These are phyloP conservation scores for Fusarium agapanthi DNA, from an alignment of 2,329 filamentous ascomycete species.

Conservation along the genomic window DNA sequence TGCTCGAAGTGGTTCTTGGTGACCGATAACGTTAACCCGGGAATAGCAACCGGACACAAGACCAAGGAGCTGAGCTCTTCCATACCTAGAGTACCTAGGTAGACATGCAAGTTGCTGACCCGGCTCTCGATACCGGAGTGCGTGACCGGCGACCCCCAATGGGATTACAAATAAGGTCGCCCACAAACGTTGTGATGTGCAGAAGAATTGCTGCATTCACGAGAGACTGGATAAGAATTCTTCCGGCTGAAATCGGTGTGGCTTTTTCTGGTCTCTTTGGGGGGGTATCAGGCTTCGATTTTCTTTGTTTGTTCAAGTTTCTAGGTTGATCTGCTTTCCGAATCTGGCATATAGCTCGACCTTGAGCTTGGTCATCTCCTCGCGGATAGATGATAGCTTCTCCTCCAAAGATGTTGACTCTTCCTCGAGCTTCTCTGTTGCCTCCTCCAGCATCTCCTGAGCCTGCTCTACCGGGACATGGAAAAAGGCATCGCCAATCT, in stretches of 20 bases:
- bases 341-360: conserved; percentile 93
- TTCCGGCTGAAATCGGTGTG: conserved; percentile 18
- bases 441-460: conserved; percentile 80
- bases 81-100: no score
- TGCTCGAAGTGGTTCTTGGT: conserved; percentile 5
- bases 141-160: conserved; percentile 8
- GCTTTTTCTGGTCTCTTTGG: conserved; percentile 7
- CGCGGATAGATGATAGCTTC: conserved; percentile 75
- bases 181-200: conserved; percentile 14
- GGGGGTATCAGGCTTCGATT: conserved; percentile 32
- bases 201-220: conserved; percentile 20
- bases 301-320: conserved; percentile 66
- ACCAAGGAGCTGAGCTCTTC: conserved; percentile 1
- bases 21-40: conserved; percentile 19
- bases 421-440: conserved; percentile 77
- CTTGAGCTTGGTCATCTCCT: conserved; percentile 91
- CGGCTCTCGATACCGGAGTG: conserved; percentile 28
- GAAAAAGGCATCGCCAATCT: conserved; percentile 96
- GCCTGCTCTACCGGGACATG: conserved; percentile 84
- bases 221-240: conserved; percentile 32
- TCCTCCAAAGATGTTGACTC: conserved; percentile 82
- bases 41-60: conserved; percentile 17
- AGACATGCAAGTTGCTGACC: conserved; percentile 13
- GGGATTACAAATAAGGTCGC: conserved; percentile 32
- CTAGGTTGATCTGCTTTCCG: conserved; percentile 95